These are phyloP conservation scores for Dendrocalamus sinicus DNA, from an alignment of 176 grass and related monocot species.

Conservation along the genomic window DNA sequence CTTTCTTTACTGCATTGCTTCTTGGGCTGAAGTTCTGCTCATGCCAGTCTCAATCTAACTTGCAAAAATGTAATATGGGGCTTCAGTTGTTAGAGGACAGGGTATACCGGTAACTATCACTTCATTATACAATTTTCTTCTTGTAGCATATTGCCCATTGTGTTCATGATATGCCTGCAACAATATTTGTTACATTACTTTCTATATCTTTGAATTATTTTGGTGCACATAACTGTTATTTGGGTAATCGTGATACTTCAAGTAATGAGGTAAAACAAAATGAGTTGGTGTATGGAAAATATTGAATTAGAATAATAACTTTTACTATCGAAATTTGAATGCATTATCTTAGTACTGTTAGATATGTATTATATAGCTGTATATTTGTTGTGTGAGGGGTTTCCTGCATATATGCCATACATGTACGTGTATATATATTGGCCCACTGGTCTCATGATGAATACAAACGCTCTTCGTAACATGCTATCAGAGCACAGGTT, in stretches of 20 bases:
- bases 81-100: slow-evolving; percentile 97
- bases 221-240: slow-evolving; percentile 28
- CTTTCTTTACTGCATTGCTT: slow-evolving; percentile 96
- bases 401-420: no score
- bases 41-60: slow-evolving; percentile 85
- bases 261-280: slow-evolving; percentile 5
- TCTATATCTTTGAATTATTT: slow-evolving; percentile 28
- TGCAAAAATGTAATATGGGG: slow-evolving; percentile 81
- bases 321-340: not conserved
- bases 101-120: slow-evolving; percentile 77
- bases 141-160: slow-evolving; percentile 25
- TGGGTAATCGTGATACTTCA: not conserved
- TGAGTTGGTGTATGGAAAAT: slow-evolving; percentile 17
- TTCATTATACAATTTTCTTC: slow-evolving; percentile 32
- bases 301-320: slow-evolving; percentile 31
- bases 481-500: no score
- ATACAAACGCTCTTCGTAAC: no score
- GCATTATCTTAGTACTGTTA: not conserved
- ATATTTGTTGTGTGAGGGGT: no score
- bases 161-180: slow-evolving; percentile 23
- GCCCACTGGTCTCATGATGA: no score
- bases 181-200: slow-evolving; percentile 9
- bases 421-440: no score
- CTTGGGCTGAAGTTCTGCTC: slow-evolving; percentile 95
- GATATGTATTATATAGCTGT: no score